Evolutionary conservation across 2,329 filamentous ascomycete species (phyloP).

Genomic region (Ophiostoma montium): DNA sequence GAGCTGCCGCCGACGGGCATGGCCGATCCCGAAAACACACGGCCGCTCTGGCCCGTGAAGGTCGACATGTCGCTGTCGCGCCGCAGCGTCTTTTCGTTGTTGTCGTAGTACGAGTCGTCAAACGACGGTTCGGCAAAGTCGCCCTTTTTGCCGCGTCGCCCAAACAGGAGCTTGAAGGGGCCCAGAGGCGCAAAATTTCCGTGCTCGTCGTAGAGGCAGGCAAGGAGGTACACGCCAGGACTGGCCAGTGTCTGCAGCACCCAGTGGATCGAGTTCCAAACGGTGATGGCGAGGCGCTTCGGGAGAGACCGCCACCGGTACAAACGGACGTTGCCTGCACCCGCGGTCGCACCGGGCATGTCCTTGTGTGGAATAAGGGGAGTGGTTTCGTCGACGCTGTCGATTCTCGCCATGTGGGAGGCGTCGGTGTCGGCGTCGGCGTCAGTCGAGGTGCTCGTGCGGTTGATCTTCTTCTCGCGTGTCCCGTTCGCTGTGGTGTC

Average conservation of each 20-base stretch:
- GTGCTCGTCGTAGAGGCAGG: conserved; percentile 69
- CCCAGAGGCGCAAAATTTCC: conserved; percentile 67
- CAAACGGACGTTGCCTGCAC: conserved; percentile 19
- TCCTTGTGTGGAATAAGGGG: conserved; percentile 38
- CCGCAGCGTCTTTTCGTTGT: conserved; percentile 6
- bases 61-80: conserved; percentile 8
- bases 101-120: conserved; percentile 44
- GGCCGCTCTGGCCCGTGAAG: conserved; percentile 3
- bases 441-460: conserved; percentile 11
- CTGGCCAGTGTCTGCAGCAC: conserved; percentile 65
- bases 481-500: conserved; percentile 21
- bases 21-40: conserved; percentile 32
- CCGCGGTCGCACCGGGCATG: conserved; percentile 11
- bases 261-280: conserved; percentile 65
- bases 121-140: conserved; percentile 41
- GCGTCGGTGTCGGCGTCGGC: neutral
- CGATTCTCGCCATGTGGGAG: conserved; percentile 4
- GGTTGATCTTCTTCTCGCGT: too few species aligned
- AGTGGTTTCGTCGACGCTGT: conserved; percentile 47
- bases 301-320: conserved; percentile 44
- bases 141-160: conserved; percentile 18
- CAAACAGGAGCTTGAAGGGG: conserved; percentile 54
- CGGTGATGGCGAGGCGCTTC: conserved; percentile 53
- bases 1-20: conserved; percentile 22
- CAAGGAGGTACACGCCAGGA: conserved; percentile 69